These are phyloP conservation scores for Penicillium sp. DNA, from an alignment of 2,329 filamentous ascomycete species.

Conservation along the genomic window DNA sequence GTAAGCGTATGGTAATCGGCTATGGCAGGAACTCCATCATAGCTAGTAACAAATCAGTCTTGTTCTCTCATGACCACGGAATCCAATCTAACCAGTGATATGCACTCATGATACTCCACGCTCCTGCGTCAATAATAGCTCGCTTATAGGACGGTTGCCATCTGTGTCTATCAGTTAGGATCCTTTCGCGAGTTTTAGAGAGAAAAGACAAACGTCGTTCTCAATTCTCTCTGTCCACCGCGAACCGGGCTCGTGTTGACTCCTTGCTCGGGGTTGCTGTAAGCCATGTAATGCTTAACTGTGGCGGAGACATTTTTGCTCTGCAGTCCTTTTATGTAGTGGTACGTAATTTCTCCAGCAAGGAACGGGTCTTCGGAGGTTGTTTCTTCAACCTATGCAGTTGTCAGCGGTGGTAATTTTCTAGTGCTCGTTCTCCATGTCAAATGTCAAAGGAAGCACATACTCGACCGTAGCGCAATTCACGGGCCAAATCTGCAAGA, in stretches of 20 bases:
- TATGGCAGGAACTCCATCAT: constrained; percentile 67
- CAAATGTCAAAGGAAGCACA: neutral
- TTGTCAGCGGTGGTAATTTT: neutral
- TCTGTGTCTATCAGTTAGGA: constrained; percentile 18
- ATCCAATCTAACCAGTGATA: constrained; percentile 55
- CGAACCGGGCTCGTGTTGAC: constrained; percentile 63
- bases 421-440: neutral
- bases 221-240: constrained; percentile 52
- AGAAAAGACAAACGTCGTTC: constrained; percentile 50
- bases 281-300: constrained; percentile 73
- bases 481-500: constrained; percentile 65
- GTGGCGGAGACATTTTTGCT: constrained; percentile 63
- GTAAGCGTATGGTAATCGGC: constrained; percentile 64
- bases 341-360: constrained; percentile 64
- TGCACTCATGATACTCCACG: constrained; percentile 67
- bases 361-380: constrained; percentile 67
- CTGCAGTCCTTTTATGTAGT: constrained; percentile 60
- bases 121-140: constrained; percentile 66
- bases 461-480: constrained; percentile 65
- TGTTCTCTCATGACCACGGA: neutral
- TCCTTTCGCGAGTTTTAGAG: neutral
- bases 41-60: constrained; percentile 30
- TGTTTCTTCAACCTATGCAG: constrained; percentile 59
- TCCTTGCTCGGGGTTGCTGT: constrained; percentile 66
- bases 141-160: constrained; percentile 61